Evolutionary conservation across 1,284 basidiomycete genomes (phyloP), one percentile per base, ranked within the genome.

Genomic region (Microbotryum saponariae): DNA sequence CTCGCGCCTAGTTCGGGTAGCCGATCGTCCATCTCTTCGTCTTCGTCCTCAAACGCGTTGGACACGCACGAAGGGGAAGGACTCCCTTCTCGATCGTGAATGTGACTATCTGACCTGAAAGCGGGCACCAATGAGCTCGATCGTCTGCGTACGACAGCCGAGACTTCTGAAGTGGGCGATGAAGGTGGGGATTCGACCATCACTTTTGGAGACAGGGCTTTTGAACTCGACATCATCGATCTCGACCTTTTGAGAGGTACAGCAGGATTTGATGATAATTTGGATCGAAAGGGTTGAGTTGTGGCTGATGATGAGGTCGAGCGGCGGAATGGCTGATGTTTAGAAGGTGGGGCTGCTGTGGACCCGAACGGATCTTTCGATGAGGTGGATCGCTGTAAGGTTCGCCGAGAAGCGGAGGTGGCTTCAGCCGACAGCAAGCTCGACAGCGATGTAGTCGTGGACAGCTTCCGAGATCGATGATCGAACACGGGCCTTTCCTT

Each of bases 11-110:
- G 51, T 5, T 18, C 33, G 20, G 14, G 21, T 46, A 31, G 10
- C 6, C 33, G 18, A 16, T 9, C 8, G 29, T 23, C 16, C 51
- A 42, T 27, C 51, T n/a, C 48, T 27, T 59, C 59, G 4, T 48
- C 49, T 8, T 55, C 60, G 7, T 58, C 58, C 8, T 57, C 54
- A 7, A 48, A 51, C 7, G 27, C 50, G 12, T 47, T 25, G 18
- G 2, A 27, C 16, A 29, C 49, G 25, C 29, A 29, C 14, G 49
- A 51, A 51, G 49, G 33, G 33, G 29, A 10, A 3, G 37, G 37
- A 18, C 37, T 42, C 16, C 37, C 37, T 18, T 42, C 37, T 18
- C 37, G 37, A 42, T 42, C 37, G 37, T 16, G 37, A 0, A 42
- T 18, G 5, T 42, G 37, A 6, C 37, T 6, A 42, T 16, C 37